Evolutionary conservation across 176 grass and related monocot genomes (phyloP), one percentile per base, ranked within the genome.

Genomic region (Carex kokanica): DNA sequence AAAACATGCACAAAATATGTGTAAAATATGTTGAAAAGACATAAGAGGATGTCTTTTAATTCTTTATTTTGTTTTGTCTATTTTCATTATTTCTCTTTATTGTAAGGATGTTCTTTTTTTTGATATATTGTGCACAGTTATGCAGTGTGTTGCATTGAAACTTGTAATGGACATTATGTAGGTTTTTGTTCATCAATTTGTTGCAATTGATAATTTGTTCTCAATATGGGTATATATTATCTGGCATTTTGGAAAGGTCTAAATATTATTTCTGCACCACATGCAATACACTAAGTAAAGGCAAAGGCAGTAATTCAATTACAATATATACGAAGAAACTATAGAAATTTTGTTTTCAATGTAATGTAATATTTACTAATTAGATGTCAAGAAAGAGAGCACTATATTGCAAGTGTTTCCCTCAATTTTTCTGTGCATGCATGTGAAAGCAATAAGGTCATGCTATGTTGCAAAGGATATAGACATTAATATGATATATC

Each of bases 41-140:
- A 81, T 65, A 11, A 81, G 79, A 52, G 60, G 79, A 60, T 81
- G 79, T 65, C 79, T 49, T 49, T 11, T 12, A 11, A 49, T 49
- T 49, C 45, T 11, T 49, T 10, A 8, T 4, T 47, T 53, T 21
- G 23, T 81, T 81, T 65, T 47, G 60, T 82, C 29, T 66, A 64
- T 82, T 63, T 47, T 52, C 15, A 49, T 82, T 64, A 21, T 66
- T 23, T 65, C 7, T 53, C 15, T 11, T 82, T 64, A 65, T 66
- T 61, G 55, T 20, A 12, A 61, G 27, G 29, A 58, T 80, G 71
- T 1, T 38, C 0, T 49, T n/a, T 23, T n/a, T 15, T 40, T 15
- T 60, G 20, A 20, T 60, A 5, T 5, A 65, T 21, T 66, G 38
- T 49, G 18, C 40, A 66, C 60, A 82, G 24, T 45, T 79, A 13